Percentiles rank a stretch among this genome's conserved stretches.
Evolutionary conservation across 2,329 filamentous ascomycete genomes (phyloP).

Genomic region (Parafenestella ontariensis): DNA sequence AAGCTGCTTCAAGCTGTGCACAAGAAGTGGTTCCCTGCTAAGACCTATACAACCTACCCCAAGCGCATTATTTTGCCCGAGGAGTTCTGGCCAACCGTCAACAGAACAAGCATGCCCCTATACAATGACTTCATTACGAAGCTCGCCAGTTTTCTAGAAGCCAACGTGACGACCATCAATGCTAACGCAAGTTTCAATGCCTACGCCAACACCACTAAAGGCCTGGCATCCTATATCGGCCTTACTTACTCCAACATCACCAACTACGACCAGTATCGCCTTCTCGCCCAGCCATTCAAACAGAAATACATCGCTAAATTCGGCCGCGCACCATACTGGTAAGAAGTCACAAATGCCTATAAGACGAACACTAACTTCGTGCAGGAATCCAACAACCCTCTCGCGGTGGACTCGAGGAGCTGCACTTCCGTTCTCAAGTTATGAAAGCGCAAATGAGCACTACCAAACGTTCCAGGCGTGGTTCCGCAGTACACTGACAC

Average conservation of each 20-base stretch:
- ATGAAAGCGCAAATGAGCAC: constrained; percentile 7
- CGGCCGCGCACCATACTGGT: constrained; percentile 13
- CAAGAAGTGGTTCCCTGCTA: constrained; percentile 9
- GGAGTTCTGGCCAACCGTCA: constrained; percentile 17
- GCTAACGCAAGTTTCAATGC: constrained; percentile 15
- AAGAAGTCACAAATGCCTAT: background rate
- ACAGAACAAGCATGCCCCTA: constrained; percentile 16
- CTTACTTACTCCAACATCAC: constrained; percentile 17
- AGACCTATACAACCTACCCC: constrained; percentile 8
- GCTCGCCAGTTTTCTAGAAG: constrained; percentile 12
- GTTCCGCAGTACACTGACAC: constrained; percentile 8
- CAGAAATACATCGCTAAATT: constrained; percentile 13
- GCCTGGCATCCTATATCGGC: constrained; percentile 15
- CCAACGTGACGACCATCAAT: constrained; percentile 7
- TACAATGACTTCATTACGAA: constrained; percentile 11
- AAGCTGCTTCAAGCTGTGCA: constrained; percentile 18
- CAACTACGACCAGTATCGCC: constrained; percentile 17
- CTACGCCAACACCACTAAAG: constrained; percentile 8
- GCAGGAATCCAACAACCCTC: constrained; percentile 11
- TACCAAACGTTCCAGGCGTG: constrained; percentile 8
- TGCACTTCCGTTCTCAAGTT: constrained; percentile 6
- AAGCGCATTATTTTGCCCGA: constrained; percentile 12
- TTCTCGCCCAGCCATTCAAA: constrained; percentile 11
- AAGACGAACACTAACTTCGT: background rate
- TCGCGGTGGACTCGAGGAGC: constrained; percentile 11